phyloP scores from a whole-genome alignment of 768 basidiomycete genomes.

The Cystofilobasidium bisporidii region DNA sequence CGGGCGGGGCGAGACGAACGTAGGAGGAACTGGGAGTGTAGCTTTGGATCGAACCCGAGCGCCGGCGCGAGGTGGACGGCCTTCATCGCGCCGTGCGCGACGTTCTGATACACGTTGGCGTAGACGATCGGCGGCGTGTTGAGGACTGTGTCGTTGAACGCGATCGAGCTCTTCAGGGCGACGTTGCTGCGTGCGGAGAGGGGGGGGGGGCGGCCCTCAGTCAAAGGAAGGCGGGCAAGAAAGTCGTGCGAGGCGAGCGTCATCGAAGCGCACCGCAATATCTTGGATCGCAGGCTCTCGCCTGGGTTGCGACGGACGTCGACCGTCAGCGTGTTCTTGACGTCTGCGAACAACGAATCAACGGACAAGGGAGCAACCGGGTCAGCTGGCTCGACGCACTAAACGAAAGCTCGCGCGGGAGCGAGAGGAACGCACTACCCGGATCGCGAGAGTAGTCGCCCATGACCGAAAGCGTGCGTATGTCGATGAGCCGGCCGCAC shows the following conservation, averaged over 20 bases:
- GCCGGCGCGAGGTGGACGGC: conserved; percentile 57
- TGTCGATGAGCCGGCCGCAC: conserved; percentile 80
- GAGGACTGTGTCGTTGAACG: conserved; percentile 65
- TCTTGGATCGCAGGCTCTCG: conserved; percentile 8
- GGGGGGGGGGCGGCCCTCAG: not conserved
- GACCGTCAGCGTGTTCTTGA: conserved; percentile 27
- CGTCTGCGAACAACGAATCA: no score
- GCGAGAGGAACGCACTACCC: conserved; percentile 54
- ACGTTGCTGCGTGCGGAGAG: conserved; percentile 3
- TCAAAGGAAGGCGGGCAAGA: not conserved
- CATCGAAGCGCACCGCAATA: conserved; percentile 9
- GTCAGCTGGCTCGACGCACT: no score
- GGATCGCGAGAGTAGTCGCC: conserved; percentile 67
- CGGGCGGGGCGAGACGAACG: not conserved
- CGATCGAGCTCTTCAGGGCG: conserved; percentile 44
- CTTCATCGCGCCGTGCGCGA: conserved; percentile 72
- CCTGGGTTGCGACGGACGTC: conserved; percentile 29
- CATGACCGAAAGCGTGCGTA: conserved; percentile 62
- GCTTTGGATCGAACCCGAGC: not conserved
- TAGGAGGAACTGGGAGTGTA: not conserved
- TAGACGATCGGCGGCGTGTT: conserved; percentile 57
- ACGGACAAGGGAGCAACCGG: no score
- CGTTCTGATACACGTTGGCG: conserved; percentile 78
- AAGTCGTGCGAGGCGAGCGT: not conserved
- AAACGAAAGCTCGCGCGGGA: no score